Evolutionary conservation across 352 stramenopile genomes (phyloP), one percentile per base, ranked within the genome.

Genomic region (Pythium scleroteichum): DNA sequence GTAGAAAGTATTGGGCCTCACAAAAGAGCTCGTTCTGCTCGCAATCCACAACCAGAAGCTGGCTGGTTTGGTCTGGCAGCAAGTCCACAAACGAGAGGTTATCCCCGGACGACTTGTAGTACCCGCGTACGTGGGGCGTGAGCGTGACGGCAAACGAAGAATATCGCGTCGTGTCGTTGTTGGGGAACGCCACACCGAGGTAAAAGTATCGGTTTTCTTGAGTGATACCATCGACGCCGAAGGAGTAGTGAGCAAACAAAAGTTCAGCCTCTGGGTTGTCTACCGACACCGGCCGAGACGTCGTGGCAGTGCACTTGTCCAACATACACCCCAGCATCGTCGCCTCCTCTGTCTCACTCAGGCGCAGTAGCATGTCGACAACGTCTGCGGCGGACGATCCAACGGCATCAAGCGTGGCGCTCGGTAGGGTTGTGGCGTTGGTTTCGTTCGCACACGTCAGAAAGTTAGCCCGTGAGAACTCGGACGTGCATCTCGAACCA

Each of bases 181-280:
- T 88, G 14, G 73, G 73, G 44, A 88, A 84, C 9, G 69, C 40
- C 13, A 78, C 72, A 20, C 78, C 63, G 12, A 88, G 53, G 58
- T 88, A 88, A 45, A 88, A 88, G 64, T 88, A 88, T 20, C 76
- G 76, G 32, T 81, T 84, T n/a, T 52, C 68, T 33, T 82, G 73
- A 19, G 67, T 66, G 39, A 88, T 68, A 1, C 70, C 72, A 29
- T 85, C 76, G n/a, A 88, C 58, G 5, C 62, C 72, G 46, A 88
- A 88, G 39, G 75, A 72, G 50, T 85, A 88, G 44, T 84, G 76
- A 6, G 68, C 74, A 1, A 82, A 66, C 7, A 70, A 67, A 20
- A 85, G 62, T 19, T 70, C 52, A 41, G 55, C 49, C 2, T 75
- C 48, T 7, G 64, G 53, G n/a, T 66, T 26, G 5, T 22, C 64